phyloP scores from a whole-genome alignment of 306 rosid species.

The Ziziphus jujuba region DNA sequence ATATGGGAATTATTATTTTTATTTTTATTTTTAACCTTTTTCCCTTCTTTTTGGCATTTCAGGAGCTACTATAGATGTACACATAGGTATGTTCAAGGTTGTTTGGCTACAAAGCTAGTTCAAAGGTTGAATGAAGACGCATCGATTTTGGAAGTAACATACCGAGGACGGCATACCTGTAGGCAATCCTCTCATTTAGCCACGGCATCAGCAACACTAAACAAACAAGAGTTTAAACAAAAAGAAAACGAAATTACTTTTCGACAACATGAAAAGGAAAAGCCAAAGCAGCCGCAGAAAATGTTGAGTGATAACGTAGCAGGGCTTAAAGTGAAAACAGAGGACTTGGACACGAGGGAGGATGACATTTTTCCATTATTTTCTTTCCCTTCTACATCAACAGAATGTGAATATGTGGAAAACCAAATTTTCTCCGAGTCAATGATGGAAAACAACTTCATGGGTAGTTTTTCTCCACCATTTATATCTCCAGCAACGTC shows the following conservation, averaged over 20 bases:
- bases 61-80: conserved; percentile 88
- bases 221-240: conserved; percentile 25
- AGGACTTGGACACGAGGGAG: conserved; percentile 35
- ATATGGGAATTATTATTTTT: conserved; percentile 17
- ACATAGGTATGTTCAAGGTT: conserved; percentile 57
- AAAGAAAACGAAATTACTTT: conserved; percentile 22
- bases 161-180: conserved; percentile 72
- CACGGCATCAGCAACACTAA: conserved; percentile 28
- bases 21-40: not conserved
- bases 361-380: conserved; percentile 46
- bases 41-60: conserved; percentile 40
- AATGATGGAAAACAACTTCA: conserved; percentile 33
- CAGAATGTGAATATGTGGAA: conserved; percentile 39
- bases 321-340: conserved; percentile 45
- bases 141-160: conserved; percentile 44
- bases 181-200: conserved; percentile 31
- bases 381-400: conserved; percentile 40
- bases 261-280: conserved; percentile 24
- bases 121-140: conserved; percentile 70
- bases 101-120: conserved; percentile 86
- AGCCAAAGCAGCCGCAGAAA: conserved; percentile 22
- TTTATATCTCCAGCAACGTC: conserved; percentile 47
- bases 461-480: conserved; percentile 28
- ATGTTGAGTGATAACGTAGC: conserved; percentile 29
- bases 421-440: conserved; percentile 33